Evolutionary conservation across 108 stramenopile species (phyloP).

Genomic region (Conticribra weissflogii): DNA sequence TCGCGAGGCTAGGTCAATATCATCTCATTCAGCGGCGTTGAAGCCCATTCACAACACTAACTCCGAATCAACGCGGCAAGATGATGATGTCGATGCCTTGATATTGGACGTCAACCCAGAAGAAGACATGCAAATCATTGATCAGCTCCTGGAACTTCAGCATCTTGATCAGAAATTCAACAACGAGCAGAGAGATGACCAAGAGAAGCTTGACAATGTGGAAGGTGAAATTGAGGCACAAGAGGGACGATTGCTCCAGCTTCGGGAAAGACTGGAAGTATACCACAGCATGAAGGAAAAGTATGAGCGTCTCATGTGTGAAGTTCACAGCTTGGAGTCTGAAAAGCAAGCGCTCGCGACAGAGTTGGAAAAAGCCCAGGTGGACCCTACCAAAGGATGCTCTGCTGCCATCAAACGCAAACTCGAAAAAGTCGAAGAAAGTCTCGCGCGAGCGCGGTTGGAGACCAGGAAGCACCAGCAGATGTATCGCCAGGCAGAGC

Average conservation of each 20-base stretch:
- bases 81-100: slow-evolving; percentile 21
- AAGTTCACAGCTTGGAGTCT: slow-evolving; percentile 74
- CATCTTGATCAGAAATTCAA: slow-evolving; percentile 77
- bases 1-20: neutral
- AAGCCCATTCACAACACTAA: no score
- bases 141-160: slow-evolving; percentile 82
- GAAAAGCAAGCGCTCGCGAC: slow-evolving; percentile 74
- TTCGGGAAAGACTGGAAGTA: slow-evolving; percentile 75
- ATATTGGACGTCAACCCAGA: slow-evolving; percentile 79
- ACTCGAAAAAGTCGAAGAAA: slow-evolving; percentile 73
- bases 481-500: slow-evolving; percentile 75
- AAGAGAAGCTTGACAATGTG: slow-evolving; percentile 68
- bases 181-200: slow-evolving; percentile 51
- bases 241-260: slow-evolving; percentile 69
- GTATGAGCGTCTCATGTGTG: slow-evolving; percentile 78
- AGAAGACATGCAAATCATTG: slow-evolving; percentile 85
- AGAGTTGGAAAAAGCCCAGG: slow-evolving; percentile 67
- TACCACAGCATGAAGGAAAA: slow-evolving; percentile 84
- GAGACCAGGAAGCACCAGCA: slow-evolving; percentile 79
- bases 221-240: slow-evolving; percentile 78
- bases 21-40: slow-evolving; percentile 1
- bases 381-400: slow-evolving; percentile 76
- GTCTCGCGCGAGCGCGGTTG: slow-evolving; percentile 62
- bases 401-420: slow-evolving; percentile 75
- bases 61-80: slow-evolving; percentile 15